Base-by-base conservation (phyloP, 768 basidiomycete genomes). In the Leucosporidium scottii region DNA sequence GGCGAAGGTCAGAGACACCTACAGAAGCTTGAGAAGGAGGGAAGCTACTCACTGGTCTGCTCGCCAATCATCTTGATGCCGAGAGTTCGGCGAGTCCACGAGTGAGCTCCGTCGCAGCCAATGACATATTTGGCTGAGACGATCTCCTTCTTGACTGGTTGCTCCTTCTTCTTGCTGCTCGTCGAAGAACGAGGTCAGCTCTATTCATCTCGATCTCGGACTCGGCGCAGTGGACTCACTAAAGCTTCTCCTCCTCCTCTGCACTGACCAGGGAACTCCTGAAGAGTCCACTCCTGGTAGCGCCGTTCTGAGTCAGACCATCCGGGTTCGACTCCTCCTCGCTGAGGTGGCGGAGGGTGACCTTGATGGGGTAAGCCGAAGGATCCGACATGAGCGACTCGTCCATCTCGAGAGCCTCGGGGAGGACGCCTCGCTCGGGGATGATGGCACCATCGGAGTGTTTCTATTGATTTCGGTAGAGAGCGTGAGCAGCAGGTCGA, bases 31-130 rank as follows among this genome's bases (percentile, higher is more conserved):
- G 39, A 44, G 6, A 34, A 15, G 17, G 8, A 58, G 36, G 3
- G 34, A 25, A 28, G 66, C 74, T 4, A 64, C 66, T 73, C 68
- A 78, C 80, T 78, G 4, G 76, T 82, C 68, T 88, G 86, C 76
- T 90, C 88, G 9, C 90, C 90, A 67, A 89, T 84, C 87, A 91
- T 87, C 6, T 78, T 74, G 60, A 91, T 86, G 13, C 81, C 81
- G 13, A 89, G 79, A 0, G 78, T 64, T 67, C 88, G 89, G 30
- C 90, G 83, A 1, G 72, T 70, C 74, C 74, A 67, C 55, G 66
- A 67, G 59, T 67, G 74, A 84, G 87, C 89, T 12, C 76, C 76
- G 75, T 91, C 90, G 27, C 85, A 82, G 2, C 90, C 90, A 36
- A 91, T 79, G 2, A 90, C 85, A 74, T 85, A 91, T 77, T 86